Conservation (phyloP, 1,139 yeast species). For the Maudiozyma humilis region DNA sequence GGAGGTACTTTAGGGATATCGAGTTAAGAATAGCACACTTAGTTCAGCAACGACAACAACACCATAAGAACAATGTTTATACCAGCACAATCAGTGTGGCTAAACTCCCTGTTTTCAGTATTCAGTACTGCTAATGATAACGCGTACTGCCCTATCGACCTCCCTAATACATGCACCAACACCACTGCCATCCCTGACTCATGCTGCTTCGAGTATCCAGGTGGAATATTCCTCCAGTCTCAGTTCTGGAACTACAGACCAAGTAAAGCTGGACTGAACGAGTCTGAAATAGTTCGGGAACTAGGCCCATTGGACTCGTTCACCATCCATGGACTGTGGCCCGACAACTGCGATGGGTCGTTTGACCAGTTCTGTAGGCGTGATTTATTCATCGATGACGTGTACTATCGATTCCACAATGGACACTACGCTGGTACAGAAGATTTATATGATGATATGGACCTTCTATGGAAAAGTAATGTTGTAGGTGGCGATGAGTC, state of each 20-base stretch:
- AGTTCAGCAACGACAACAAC: too few species aligned
- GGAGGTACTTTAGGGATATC: not conserved
- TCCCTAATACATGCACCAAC: constrained; percentile 61
- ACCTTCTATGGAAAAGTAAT: constrained; percentile 64
- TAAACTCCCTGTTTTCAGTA: not conserved
- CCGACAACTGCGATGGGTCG: constrained; percentile 70
- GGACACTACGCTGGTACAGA: constrained; percentile 33
- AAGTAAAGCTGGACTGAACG: constrained; percentile 17
- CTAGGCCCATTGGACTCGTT: constrained; percentile 70
- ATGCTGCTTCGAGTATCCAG: constrained; percentile 86
- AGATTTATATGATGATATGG: constrained; percentile 52
- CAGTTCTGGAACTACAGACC: constrained; percentile 95
- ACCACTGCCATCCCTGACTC: constrained; percentile 39
- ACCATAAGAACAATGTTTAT: not conserved
- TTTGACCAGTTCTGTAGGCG: constrained; percentile 71
- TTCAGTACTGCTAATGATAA: not conserved
- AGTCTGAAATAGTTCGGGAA: constrained; percentile 34
- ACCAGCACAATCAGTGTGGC: not conserved
- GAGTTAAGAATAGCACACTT: too few species aligned
- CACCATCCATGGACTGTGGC: constrained; percentile 84
- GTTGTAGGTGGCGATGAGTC: constrained; percentile 65
- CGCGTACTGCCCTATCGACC: constrained; percentile 51
- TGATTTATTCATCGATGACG: constrained; percentile 48
- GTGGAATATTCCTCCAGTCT: constrained; percentile 76
- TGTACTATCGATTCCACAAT: constrained; percentile 42